Conservation (phyloP, 2,329 filamentous ascomycete species). For the Lecanicillium sp. region DNA sequence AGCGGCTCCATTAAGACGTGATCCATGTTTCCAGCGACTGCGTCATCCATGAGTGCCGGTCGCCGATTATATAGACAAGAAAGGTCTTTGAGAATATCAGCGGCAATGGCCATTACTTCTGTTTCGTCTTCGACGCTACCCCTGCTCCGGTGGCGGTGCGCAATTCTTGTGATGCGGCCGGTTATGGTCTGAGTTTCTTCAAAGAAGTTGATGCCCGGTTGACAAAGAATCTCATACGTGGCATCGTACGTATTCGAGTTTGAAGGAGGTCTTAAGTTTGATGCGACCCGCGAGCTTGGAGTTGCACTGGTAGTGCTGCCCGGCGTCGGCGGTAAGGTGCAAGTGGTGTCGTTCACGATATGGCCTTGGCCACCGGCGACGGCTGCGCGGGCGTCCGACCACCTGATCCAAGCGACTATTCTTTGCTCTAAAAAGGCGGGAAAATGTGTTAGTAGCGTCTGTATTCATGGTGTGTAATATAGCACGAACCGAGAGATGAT, state of each 20-base stretch:
- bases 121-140: constrained; percentile 51
- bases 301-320: constrained; percentile 23
- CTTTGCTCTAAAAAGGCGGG: constrained; percentile 26
- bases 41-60: constrained; percentile 48
- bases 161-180: constrained; percentile 47
- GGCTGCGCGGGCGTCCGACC: constrained; percentile 47
- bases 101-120: constrained; percentile 47
- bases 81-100: constrained; percentile 41
- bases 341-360: constrained; percentile 29
- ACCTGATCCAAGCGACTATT: constrained; percentile 35
- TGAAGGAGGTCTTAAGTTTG: no score
- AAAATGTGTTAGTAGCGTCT: no score
- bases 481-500: no score
- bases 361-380: constrained; percentile 48
- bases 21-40: constrained; percentile 35
- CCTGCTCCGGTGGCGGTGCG: constrained; percentile 46
- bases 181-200: constrained; percentile 51
- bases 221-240: constrained; percentile 45
- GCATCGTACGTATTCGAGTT: constrained; percentile 28
- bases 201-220: constrained; percentile 49
- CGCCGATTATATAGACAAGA: constrained; percentile 41
- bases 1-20: constrained; percentile 33
- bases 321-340: constrained; percentile 16
- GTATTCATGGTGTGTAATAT: no score
- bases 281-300: no score